A percentile compares a stretch with the other conserved stretches of the same genome.
phyloP scores from a whole-genome alignment of 306 rosid species.

The Notholithocarpus densiflorus region DNA sequence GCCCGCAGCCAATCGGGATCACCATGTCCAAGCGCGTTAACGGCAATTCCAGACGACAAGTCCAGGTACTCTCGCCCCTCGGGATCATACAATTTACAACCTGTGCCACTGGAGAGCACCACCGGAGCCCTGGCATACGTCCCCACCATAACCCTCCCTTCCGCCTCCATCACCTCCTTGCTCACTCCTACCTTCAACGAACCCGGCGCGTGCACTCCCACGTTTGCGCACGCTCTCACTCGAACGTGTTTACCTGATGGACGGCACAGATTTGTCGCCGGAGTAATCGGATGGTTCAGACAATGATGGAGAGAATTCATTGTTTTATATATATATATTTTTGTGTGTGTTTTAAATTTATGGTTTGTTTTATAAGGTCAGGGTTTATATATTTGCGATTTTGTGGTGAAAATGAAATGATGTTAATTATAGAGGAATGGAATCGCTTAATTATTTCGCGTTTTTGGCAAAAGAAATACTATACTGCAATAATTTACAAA shows the following conservation, averaged over 20 bases:
- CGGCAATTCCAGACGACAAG: constrained; percentile 72
- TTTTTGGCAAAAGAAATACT: neutral
- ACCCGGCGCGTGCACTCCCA: constrained; percentile 24
- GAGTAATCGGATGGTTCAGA: constrained; percentile 30
- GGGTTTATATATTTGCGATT: neutral
- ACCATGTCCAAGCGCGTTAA: constrained; percentile 73
- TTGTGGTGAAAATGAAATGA: neutral
- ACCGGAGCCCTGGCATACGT: constrained; percentile 78
- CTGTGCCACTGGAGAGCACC: constrained; percentile 65
- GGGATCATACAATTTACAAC: constrained; percentile 67
- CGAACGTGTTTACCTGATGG: neutral
- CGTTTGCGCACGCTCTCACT: constrained; percentile 30
- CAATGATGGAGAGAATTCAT: constrained; percentile 31
- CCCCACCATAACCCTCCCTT: constrained; percentile 59
- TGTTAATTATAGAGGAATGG: neutral
- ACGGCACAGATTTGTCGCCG: constrained; percentile 16
- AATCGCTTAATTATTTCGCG: neutral
- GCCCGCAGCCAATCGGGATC: constrained; percentile 80
- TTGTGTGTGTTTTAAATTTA: too few species aligned
- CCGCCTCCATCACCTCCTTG: constrained; percentile 61
- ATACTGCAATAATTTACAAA: neutral
- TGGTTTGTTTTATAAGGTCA: neutral
- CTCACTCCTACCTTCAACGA: constrained; percentile 18
- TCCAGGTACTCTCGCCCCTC: constrained; percentile 82
- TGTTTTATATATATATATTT: neutral